Evolutionary conservation across 768 basidiomycete species (phyloP), one percentile per base, ranked within the genome.

Genomic region (Ramaria rubella): DNA sequence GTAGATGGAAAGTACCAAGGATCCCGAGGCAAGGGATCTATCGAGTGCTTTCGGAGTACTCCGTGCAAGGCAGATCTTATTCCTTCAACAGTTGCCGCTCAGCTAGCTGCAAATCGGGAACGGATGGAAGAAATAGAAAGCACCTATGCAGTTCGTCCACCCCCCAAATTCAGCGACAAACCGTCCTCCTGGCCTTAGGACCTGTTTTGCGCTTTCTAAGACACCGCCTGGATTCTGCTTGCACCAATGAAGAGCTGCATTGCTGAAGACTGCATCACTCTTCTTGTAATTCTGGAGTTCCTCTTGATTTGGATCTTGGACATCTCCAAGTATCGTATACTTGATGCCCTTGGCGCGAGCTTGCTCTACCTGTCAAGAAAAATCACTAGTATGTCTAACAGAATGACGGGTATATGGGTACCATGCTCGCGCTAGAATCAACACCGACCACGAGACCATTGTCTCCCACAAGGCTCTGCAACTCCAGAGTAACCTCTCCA

Each of bases 1-100:
- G 76, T 75, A 0, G 84, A 84, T 4, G 91, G 91, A 65, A 90
- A 92, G 71, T 81, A 90, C 89, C 89, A 93, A 0, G 91, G 91
- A 64, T 94, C 90, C 42, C 82, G 66, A 11, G 68, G 63, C 8
- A 69, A 68, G 9, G 89, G 80, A 66, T 90, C 75, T 54, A 81
- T 68, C 0, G 87, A 86, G 26, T 76, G 73, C 29, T 69, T 68
- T 55, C 69, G 70, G 36, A 85, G 68, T 0, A 77, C 81, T 9
- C 73, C 64, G 59, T 90, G 74, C 15, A 93, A 61, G 4, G 79
- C 77, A 15, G 71, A 67, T 55, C 88, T 72, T 26, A 90, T 67
- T 7, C 87, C 89, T 87, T 36, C 40, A 43, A 46, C 19, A 36
- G 31, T 21, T n/a, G n/a, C 34, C 21, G 5, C 53, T 45, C 45